These are phyloP conservation scores for Dionaea muscipula DNA, from an alignment of 179 eudicot species.

Conservation along the genomic window DNA sequence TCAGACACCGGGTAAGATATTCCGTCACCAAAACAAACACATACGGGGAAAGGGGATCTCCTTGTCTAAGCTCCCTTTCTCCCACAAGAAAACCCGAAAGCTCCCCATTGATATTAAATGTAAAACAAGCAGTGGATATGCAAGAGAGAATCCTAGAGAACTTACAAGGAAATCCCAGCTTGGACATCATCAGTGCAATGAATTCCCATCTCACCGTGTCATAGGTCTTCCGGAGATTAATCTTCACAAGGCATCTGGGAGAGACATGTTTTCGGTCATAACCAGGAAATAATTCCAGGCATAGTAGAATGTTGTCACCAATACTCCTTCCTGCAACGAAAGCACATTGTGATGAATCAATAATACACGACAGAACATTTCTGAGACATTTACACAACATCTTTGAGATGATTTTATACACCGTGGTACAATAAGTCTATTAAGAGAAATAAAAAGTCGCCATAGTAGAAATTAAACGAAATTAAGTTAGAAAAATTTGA, in stretches of 20 bases:
- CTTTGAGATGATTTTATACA: constrained; percentile 1
- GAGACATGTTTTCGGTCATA: background rate
- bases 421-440: background rate
- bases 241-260: background rate
- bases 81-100: background rate
- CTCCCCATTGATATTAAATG: background rate
- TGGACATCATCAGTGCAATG: background rate
- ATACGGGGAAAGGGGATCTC: no score
- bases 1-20: background rate
- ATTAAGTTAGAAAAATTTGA: no score
- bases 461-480: no score
- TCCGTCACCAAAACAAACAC: background rate
- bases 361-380: background rate
- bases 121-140: background rate
- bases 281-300: background rate
- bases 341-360: background rate
- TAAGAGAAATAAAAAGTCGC: no score
- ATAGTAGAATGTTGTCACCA: background rate
- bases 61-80: background rate
- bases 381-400: background rate
- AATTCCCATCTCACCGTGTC: background rate
- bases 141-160: background rate
- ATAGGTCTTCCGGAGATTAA: background rate
- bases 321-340: background rate
- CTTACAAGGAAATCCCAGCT: background rate